phyloP scores from a whole-genome alignment of 257 asterid genomes.

The Voacanga thouarsii region DNA sequence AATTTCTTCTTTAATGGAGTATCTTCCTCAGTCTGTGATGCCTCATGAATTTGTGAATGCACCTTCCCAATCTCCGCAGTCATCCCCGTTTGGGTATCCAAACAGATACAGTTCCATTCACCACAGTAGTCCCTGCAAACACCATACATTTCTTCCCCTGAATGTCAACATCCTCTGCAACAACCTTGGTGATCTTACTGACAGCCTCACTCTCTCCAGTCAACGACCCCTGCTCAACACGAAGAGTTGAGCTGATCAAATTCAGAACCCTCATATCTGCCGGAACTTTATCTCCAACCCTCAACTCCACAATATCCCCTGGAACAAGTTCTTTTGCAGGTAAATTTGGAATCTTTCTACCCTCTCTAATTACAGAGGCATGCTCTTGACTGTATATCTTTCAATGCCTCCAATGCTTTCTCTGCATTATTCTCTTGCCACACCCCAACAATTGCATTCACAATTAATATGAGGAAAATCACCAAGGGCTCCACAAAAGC shows the following conservation, averaged over 20 bases:
- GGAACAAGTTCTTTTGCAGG: conserved; percentile 97
- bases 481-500: conserved; percentile 98
- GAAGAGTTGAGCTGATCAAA: conserved; percentile 87
- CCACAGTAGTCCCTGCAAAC: conserved; percentile 97
- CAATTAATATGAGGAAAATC: conserved; percentile 87
- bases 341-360: conserved; percentile 55
- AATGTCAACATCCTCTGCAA: conserved; percentile 82
- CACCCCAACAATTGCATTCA: conserved; percentile 93
- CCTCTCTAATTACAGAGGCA: conserved; percentile 79
- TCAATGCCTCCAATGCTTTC: conserved; percentile 93
- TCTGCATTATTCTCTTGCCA: conserved; percentile 99
- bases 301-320: conserved; percentile 91
- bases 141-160: conserved; percentile 98
- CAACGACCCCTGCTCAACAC: conserved; percentile 92
- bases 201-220: conserved; percentile 99
- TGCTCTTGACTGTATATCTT: conserved; percentile 97
- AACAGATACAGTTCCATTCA: conserved; percentile 78
- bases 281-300: conserved; percentile 95
- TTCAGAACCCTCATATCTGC: conserved; percentile 95
- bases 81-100: conserved; percentile 93
- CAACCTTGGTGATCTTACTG: conserved; percentile 79
- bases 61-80: conserved; percentile 89
- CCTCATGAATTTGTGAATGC: conserved; percentile 94
- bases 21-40: conserved; percentile 83
- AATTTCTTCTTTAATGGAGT: conserved; percentile 96